Evolutionary conservation across 2,329 filamentous ascomycete genomes (phyloP).

Genomic region (Curvularia eragrostidis): DNA sequence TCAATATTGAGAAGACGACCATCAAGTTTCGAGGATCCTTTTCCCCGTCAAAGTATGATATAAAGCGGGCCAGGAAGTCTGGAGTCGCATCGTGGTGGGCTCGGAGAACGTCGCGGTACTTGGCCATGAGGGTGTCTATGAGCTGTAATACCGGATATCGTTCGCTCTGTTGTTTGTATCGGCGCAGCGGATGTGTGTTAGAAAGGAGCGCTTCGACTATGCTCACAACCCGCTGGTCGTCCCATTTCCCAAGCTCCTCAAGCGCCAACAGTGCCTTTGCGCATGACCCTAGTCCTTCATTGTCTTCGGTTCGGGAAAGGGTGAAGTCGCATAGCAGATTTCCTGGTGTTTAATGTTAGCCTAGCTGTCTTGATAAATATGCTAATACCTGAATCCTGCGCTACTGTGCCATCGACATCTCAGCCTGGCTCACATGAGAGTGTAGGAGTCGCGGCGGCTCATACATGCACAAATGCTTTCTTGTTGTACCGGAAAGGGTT

Average conservation of each 20-base stretch:
- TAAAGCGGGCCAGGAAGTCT: slow-evolving; percentile 66
- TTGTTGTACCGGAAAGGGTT: neutral
- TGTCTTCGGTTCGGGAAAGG: slow-evolving; percentile 66
- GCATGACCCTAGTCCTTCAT: slow-evolving; percentile 62
- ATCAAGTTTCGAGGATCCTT: slow-evolving; percentile 74
- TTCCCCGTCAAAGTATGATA: slow-evolving; percentile 70
- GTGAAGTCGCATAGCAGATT: slow-evolving; percentile 68
- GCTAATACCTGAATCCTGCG: neutral
- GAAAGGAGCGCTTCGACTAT: slow-evolving; percentile 59
- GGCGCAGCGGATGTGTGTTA: slow-evolving; percentile 64
- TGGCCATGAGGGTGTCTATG: slow-evolving; percentile 67
- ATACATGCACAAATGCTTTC: neutral
- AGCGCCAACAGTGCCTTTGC: slow-evolving; percentile 65
- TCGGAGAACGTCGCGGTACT: slow-evolving; percentile 55
- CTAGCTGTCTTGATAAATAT: neutral
- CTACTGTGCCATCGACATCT: neutral
- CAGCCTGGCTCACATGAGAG: neutral
- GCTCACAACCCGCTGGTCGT: slow-evolving; percentile 61
- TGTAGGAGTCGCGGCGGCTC: neutral
- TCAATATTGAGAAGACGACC: slow-evolving; percentile 72
- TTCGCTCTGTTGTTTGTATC: slow-evolving; percentile 67
- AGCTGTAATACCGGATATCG: slow-evolving; percentile 68
- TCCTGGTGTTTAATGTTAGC: slow-evolving; percentile 47
- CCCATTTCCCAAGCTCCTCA: slow-evolving; percentile 66
- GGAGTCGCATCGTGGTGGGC: slow-evolving; percentile 59